Evolutionary conservation across 371 early-diverging fungal species (phyloP).

Genomic region (Mortierella sp.): DNA sequence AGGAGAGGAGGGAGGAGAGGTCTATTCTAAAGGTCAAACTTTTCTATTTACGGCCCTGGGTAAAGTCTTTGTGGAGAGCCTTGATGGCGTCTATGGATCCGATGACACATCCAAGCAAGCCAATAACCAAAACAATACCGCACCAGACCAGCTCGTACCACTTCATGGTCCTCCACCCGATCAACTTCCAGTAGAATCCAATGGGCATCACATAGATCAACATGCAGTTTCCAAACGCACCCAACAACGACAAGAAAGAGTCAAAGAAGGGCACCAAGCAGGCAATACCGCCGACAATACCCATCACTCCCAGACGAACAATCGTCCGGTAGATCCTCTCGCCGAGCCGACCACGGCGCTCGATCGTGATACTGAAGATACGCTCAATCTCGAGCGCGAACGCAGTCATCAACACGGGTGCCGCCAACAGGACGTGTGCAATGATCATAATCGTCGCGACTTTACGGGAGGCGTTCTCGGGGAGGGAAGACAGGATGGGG

Average conservation of each 20-base stretch:
- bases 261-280: slow-evolving; percentile 83
- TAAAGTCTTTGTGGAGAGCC: slow-evolving; percentile 37
- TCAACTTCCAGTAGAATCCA: slow-evolving; percentile 79
- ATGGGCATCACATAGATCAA: slow-evolving; percentile 89
- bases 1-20: not conserved
- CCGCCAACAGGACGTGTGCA: slow-evolving; percentile 82
- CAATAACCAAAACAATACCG: slow-evolving; percentile 69
- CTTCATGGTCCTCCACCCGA: slow-evolving; percentile 72
- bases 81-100: slow-evolving; percentile 82
- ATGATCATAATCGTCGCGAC: slow-evolving; percentile 84
- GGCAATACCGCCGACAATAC: slow-evolving; percentile 69
- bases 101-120: slow-evolving; percentile 78
- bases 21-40: not conserved
- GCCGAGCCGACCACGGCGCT: slow-evolving; percentile 11
- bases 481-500: slow-evolving; percentile 80
- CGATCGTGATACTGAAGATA: slow-evolving; percentile 26
- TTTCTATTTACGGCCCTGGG: slow-evolving; percentile 6
- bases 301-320: slow-evolving; percentile 66
- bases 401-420: slow-evolving; percentile 84
- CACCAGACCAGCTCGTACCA: slow-evolving; percentile 74
- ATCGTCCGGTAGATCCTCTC: slow-evolving; percentile 66
- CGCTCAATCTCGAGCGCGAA: slow-evolving; percentile 80
- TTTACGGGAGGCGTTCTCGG: slow-evolving; percentile 59
- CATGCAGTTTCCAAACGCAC: slow-evolving; percentile 82
- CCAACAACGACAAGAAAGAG: slow-evolving; percentile 84